These are phyloP conservation scores for Podospora didyma DNA, from an alignment of 495 filamentous ascomycete genomes.

Conservation along the genomic window DNA sequence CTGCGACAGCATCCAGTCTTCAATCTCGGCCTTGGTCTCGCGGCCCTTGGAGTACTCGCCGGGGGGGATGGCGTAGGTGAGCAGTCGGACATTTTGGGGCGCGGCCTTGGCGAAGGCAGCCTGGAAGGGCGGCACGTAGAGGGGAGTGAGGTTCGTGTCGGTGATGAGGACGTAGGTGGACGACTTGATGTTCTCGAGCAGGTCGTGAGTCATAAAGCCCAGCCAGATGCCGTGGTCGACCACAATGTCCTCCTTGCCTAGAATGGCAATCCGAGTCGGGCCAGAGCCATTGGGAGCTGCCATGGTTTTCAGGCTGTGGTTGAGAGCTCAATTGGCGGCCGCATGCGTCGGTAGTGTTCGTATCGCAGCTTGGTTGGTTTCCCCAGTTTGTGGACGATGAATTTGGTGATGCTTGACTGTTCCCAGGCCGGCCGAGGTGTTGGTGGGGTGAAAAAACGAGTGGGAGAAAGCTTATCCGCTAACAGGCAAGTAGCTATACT, in stretches of 20 bases:
- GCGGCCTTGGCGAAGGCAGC: conserved; percentile 60
- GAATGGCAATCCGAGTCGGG: conserved; percentile 49
- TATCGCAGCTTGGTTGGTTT: no score
- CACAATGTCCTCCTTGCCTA: conserved; percentile 72
- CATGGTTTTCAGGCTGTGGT: conserved; percentile 19
- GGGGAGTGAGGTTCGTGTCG: conserved; percentile 81
- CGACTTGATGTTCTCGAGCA: conserved; percentile 70
- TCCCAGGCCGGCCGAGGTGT: neutral
- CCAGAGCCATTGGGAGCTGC: conserved; percentile 24
- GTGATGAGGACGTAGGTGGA: conserved; percentile 96
- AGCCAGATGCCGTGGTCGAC: conserved; percentile 91
- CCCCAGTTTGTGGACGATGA: neutral
- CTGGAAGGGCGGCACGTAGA: conserved; percentile 76
- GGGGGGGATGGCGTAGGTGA: conserved; percentile 82
- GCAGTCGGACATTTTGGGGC: conserved; percentile 60
- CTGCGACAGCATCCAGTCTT: conserved; percentile 94
- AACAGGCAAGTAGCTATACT: neutral
- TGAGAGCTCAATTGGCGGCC: conserved; percentile 20
- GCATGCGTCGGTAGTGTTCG: conserved; percentile 16
- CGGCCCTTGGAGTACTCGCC: conserved; percentile 92
- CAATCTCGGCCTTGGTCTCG: conserved; percentile 88
- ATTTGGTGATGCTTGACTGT: neutral
- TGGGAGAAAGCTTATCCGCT: neutral
- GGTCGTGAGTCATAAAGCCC: conserved; percentile 73
- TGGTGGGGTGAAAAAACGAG: neutral